Base-by-base conservation (phyloP, 768 basidiomycete genomes). In the Serpula lacrymans region DNA sequence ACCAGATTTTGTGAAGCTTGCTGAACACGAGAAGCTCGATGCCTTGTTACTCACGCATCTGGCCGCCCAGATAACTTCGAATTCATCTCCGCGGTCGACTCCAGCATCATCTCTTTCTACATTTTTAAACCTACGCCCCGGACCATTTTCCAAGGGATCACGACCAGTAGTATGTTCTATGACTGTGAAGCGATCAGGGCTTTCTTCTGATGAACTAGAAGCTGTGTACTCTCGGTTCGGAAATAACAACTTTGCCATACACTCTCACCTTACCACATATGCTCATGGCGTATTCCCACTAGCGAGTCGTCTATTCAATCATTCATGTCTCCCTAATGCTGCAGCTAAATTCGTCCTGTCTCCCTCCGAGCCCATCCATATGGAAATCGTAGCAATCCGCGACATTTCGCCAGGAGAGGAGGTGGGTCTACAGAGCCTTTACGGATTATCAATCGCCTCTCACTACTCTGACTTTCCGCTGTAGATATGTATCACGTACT, bases 181-280 rank as follows among this genome's bases (percentile, higher is more conserved):
- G 17, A 52, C 46, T 28, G 53, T 59, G 14, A 24, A 53, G 24
- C 56, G 12, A 14, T 40, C 37, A 9, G 37, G 14, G 18, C 37
- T 50, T 36, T 53, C 32, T 22, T 46, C 68, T 6, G 40, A 56
- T 10, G 52, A 52, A 6, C 33, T 44, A 3, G 37, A 52, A 3
- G 59, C 59, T 1, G 39, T 85, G 1, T 80, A 77, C 53, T 51
- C 68, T 5, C 77, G 84, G 32, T 89, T 85, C 48, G 77, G 77
- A 29, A 90, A 88, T 65, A 91, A 90, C 59, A 88, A 91, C 51
- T 90, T 88, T 57, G 71, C 79, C 8, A 64, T 90, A 17, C 83
- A 88, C 51, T 83, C 81, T 2, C 84, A 88, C 65, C 64, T 89
- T 28, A 75, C 64, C 12, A 73, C 82, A 2, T 66, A 82, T 51